These are phyloP conservation scores for Niebla homalea DNA, from an alignment of 495 filamentous ascomycete genomes.

Conservation along the genomic window DNA sequence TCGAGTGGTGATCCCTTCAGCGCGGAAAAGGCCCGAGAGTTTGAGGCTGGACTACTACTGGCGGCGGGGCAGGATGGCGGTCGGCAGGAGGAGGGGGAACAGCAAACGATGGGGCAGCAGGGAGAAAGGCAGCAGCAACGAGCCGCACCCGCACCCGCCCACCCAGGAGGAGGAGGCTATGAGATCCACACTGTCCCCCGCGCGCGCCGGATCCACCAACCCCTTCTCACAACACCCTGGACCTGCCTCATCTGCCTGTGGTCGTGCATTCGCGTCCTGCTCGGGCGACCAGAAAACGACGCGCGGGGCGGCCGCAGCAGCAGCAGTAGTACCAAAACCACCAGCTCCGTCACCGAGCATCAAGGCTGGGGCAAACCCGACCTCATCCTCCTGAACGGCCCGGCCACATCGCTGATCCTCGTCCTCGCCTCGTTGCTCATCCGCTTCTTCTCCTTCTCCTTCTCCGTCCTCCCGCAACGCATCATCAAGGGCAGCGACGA, in stretches of 20 bases:
- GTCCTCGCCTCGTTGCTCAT: conserved; percentile 53
- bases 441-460: conserved; percentile 40
- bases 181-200: conserved; percentile 52
- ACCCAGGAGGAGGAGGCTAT: conserved; percentile 28
- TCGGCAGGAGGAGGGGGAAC: conserved; percentile 16
- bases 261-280: conserved; percentile 30
- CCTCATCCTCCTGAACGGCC: conserved; percentile 77
- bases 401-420: conserved; percentile 72
- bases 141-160: not conserved
- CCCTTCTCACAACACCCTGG: conserved; percentile 53
- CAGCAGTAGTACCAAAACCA: conserved; percentile 8
- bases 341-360: too few relatives aligned
- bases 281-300: conserved; percentile 20
- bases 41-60: conserved; percentile 40
- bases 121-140: not conserved
- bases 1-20: conserved; percentile 66
- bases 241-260: conserved; percentile 44
- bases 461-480: conserved; percentile 7
- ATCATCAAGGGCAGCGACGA: conserved; percentile 16
- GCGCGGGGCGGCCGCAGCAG: conserved; percentile 11
- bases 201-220: conserved; percentile 66
- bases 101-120: not conserved
- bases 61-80: not conserved
- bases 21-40: conserved; percentile 44
- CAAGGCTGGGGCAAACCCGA: conserved; percentile 42